Conservation (phyloP, 73 alveolate genomes). For the Effrenium voratum region DNA sequence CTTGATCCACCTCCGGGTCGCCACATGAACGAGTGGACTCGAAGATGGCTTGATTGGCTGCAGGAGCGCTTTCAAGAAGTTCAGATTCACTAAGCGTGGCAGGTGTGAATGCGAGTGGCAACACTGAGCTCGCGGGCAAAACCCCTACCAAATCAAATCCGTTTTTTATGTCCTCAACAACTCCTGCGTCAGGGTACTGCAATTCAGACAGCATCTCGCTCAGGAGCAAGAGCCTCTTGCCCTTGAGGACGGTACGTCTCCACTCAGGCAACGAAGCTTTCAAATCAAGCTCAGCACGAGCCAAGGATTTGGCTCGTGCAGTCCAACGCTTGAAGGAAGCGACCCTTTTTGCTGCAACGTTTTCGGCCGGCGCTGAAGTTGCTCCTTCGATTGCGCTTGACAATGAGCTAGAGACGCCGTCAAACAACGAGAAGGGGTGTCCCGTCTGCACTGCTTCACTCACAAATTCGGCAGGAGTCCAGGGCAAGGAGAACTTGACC, state of each 20-base stretch:
- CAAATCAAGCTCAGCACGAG: background rate
- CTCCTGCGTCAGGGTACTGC: background rate
- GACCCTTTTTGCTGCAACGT: background rate
- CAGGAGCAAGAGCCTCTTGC: background rate
- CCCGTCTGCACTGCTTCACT: background rate
- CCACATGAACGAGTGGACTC: conserved; percentile 8
- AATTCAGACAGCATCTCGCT: background rate
- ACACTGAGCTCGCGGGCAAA: background rate
- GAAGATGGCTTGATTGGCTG: background rate
- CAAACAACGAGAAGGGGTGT: background rate
- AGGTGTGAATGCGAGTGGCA: background rate
- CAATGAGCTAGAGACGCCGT: background rate
- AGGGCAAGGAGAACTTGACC: no score
- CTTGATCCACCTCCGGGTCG: background rate
- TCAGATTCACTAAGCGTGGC: background rate
- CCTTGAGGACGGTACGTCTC: background rate
- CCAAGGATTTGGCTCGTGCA: background rate
- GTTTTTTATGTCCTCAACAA: background rate
- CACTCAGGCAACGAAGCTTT: no score
- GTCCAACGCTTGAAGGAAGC: background rate
- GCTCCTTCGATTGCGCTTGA: background rate
- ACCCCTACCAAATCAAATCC: background rate
- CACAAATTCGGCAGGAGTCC: background rate
- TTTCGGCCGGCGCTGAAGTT: background rate
- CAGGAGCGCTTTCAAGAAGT: background rate